Evolutionary conservation across 805 yeast genomes (phyloP).

Genomic region (Zygotorulaspora danielsina): DNA sequence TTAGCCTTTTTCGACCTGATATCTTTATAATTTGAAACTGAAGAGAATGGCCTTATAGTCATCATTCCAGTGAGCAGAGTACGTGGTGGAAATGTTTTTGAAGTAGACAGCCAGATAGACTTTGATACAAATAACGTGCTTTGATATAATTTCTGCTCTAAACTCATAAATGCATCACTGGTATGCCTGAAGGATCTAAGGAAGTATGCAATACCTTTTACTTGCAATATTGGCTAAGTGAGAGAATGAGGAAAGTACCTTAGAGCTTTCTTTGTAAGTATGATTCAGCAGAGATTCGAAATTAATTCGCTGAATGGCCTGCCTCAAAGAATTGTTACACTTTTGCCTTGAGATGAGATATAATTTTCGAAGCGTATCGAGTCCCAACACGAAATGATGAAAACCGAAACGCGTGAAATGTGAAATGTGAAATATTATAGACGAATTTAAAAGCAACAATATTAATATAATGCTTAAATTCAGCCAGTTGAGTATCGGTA

Average conservation of each 20-base stretch:
- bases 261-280: no score
- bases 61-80: conserved; percentile 8
- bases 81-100: not conserved
- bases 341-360: no score
- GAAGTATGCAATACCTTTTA: no score
- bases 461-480: conserved; percentile 18
- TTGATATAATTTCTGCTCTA: conserved; percentile 4
- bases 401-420: conserved; percentile 2
- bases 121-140: not conserved
- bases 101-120: not conserved
- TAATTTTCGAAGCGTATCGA: no score
- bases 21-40: conserved; percentile 3
- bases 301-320: no score
- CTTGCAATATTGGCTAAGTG: no score
- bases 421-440: not conserved
- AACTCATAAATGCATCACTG: conserved; percentile 10
- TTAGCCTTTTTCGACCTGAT: conserved; percentile 1
- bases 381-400: no score
- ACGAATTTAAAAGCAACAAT: no score
- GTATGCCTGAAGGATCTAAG: not conserved
- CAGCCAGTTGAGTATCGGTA: conserved; percentile 10
- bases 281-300: no score
- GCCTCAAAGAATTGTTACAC: no score
- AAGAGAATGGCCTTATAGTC: conserved; percentile 7
- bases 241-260: no score